Evolutionary conservation across 2,329 filamentous ascomycete genomes (phyloP), one percentile per base, ranked within the genome.

Genomic region (Cladorrhinum sp.): DNA sequence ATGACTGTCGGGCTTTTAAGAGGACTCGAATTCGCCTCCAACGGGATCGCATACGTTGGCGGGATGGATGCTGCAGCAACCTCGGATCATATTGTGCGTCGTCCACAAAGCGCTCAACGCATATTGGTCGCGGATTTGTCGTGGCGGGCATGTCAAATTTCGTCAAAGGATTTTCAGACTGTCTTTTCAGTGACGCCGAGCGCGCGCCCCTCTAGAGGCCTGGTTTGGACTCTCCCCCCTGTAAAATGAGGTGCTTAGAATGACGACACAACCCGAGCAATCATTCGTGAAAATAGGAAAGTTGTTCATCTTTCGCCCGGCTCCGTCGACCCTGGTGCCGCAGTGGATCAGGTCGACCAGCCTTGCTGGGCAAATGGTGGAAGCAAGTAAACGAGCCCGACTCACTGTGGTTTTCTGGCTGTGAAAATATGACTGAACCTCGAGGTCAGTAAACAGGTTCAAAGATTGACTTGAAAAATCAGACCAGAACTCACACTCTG

Each of bases 401-500:
- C 54, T 66, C 56, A 59, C 67, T 66, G 65, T 41, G 69, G 71
- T 51, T 67, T 69, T 51, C 69, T 67, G 18, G 70, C 74, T 20
- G 72, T 75, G 68, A 71, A 75, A 24, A 74, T 67, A 59, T 73
- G 71, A 49, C 74, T 76, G 45, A 41, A n/a, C 5, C 41, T 7
- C 4, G 18, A n/a, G 2, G 60, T 66, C 20, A 64, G 57, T 60
- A 41, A 57, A 45, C 12, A 27, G 23, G 68, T 52, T 29, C n/a
- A 53, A 13, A 20, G 20, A 38, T 16, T 16, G 8, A 50, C 1
- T 27, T 54, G 45, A 20, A 18, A 22, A 24, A 36, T 50, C 32
- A 24, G 49, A 25, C n/a, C 12, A 23, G 4, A 32, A 85, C 89
- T 83, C 79, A 93, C 90, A 93, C 78, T 65, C 84, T 86, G 74